Base-by-base conservation (phyloP, 257 asterid species). In the Vinca minor region DNA sequence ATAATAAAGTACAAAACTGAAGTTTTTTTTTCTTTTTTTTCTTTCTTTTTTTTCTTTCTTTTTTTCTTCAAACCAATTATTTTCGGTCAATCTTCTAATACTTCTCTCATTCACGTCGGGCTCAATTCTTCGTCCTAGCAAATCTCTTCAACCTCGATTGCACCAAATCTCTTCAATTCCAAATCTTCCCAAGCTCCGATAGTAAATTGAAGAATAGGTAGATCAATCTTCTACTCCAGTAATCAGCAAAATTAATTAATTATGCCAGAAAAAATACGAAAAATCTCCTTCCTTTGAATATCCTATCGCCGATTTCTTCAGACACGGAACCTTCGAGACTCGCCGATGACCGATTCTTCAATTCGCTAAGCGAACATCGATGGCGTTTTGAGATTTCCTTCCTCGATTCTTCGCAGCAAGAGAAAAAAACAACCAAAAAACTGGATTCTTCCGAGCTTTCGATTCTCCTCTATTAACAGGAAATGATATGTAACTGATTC, bases 1-100 rank as follows among this genome's bases (percentile, higher is more conserved):
- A 52, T 58, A 74, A 21, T 35, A 68, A n/a, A 49, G 64, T 69
- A 64, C 74, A 69, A 57, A 74, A 44, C 55, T 10, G 61, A 62
- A 70, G 53, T n/a, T 10, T 32, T 56, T 53, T 64, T 21, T 39
- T 26, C 29, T 57, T 45, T 66, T 20, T 9, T 20, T 20, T 47
- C 49, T 32, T 62, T 45, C n/a, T 36, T 49, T 44, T 59, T 34
- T 46, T 26, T 7, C 23, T 54, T 44, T 59, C 32, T 46, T 26
- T 7, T 31, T 54, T 55, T 13, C 38, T 54, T 65, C 61, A 64
- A 71, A 71, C 66, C 75, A 72, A 66, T 60, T 71, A 42, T 29
- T 52, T 23, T 17, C 42, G 11, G 21, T 39, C 18, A 42, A 41
- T 35, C 44, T 35, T n/a, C 21, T 54, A 28, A 31, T 62, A 45